Percentiles rank a stretch among this genome's conserved stretches.
Conservation (phyloP, 2,329 filamentous ascomycete species). For the Endoconidiophora polonica region DNA sequence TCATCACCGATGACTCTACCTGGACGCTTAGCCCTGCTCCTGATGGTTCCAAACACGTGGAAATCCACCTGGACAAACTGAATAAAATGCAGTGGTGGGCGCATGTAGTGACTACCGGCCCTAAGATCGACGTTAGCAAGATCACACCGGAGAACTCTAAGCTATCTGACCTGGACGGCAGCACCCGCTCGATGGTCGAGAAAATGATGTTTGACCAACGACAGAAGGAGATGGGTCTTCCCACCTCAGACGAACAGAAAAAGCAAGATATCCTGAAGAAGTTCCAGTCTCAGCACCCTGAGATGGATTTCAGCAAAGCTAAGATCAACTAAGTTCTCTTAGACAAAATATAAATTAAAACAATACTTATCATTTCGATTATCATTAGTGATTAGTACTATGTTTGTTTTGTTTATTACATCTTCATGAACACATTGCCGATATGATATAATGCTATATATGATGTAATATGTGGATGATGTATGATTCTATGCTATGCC, state of each 20-base stretch:
- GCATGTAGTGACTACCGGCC: slow-evolving; percentile 72
- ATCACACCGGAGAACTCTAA: slow-evolving; percentile 88
- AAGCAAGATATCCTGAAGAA: slow-evolving; percentile 85
- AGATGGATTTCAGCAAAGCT: slow-evolving; percentile 57
- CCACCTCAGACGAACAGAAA: slow-evolving; percentile 86
- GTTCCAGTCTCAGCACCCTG: slow-evolving; percentile 67
- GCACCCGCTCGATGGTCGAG: slow-evolving; percentile 94
- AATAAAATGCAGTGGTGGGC: slow-evolving; percentile 99
- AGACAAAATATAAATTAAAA: too few species aligned
- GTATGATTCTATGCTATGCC: too few species aligned
- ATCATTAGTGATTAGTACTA: too few species aligned
- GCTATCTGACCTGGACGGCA: slow-evolving; percentile 80
- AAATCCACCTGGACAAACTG: slow-evolving; percentile 81
- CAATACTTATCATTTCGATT: too few species aligned
- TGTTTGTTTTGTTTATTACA: too few species aligned
- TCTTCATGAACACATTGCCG: too few species aligned
- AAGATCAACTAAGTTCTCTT: slow-evolving; percentile 31
- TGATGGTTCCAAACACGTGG: slow-evolving; percentile 50
- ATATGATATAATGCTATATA: too few species aligned
- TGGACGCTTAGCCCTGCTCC: slow-evolving; percentile 71
- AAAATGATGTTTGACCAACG: slow-evolving; percentile 99
- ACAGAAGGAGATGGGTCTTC: slow-evolving; percentile 83
- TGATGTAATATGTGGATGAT: too few species aligned
- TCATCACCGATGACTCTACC: slow-evolving; percentile 73
- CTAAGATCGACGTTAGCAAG: slow-evolving; percentile 87